Evolutionary conservation across 257 asterid species (phyloP), one percentile per base, ranked within the genome.

Genomic region (Salvia splendens): DNA sequence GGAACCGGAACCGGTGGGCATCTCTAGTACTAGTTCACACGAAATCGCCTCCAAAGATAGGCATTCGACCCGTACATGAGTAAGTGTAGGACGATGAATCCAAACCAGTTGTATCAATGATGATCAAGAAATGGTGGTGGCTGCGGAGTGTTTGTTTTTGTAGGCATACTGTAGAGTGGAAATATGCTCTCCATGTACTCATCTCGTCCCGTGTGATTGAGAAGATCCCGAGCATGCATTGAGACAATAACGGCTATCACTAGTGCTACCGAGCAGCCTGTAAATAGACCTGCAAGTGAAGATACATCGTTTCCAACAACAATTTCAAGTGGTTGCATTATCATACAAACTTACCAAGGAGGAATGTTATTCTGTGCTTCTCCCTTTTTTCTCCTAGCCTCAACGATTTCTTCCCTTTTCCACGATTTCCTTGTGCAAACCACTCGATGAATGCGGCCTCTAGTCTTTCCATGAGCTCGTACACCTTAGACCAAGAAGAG

Each of bases 131-230:
- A 11, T 10, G 11, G 28, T 8, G 35, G 6, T 2, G 12, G 12
- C 10, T 33, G 42, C 51, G 38, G 12, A 43, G 49, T 7, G 14
- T 5, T 58, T 24, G 30, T 17, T 24, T 24, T 24, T 24, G 16
- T 60, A 45, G 16, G 67, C 30, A 24, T 54, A 91, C 97, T 89
- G 49, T 92, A 85, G 53, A 92, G 87, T 65, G 98, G 94, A 66
- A 89, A 92, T 78, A 89, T 74, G 56, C 67, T 87, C 9, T 85
- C 73, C 95, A 92, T 89, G 77, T 89, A 92, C 68, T 53, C 58
- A 2, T 38, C 77, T 38, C 81, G 78, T 24, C 80, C 86, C 35
- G 16, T 62, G 32, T 79, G 84, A 6, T 78, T 28, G 30, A 86
- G 88, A 77, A 87, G 87, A 32, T 81, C 16, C 45, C 83, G 62